phyloP scores from a whole-genome alignment of 2,329 filamentous ascomycete genomes.

The Claviceps cyperi region DNA sequence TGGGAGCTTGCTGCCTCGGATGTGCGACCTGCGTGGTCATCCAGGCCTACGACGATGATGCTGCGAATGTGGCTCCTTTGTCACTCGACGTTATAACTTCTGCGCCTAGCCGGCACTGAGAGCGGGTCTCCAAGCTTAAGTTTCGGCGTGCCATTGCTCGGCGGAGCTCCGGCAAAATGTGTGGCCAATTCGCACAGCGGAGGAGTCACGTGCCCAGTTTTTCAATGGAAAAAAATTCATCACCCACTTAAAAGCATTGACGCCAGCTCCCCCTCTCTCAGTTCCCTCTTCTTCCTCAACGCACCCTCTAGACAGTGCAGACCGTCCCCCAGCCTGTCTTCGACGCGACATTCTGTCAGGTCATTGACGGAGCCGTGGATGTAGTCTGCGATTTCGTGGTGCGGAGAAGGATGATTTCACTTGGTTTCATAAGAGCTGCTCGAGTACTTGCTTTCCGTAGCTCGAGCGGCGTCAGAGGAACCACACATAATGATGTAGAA shows the following conservation, averaged over 20 bases:
- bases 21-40: constrained; percentile 1
- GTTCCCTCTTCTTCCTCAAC: constrained; percentile 38
- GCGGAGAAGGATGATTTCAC: constrained; percentile 33
- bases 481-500: constrained; percentile 17
- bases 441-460: constrained; percentile 25
- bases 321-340: constrained; percentile 47
- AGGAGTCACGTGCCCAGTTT: too few species aligned
- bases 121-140: background rate
- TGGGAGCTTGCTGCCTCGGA: background rate
- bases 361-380: constrained; percentile 42
- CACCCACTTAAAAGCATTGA: background rate
- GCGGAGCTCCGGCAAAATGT: constrained; percentile 7
- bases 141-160: constrained; percentile 4
- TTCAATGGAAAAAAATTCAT: too few species aligned
- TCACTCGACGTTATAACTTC: background rate
- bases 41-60: background rate
- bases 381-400: constrained; percentile 43
- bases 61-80: background rate
- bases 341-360: constrained; percentile 55
- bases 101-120: background rate
- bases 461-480: constrained; percentile 29
- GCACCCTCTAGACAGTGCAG: constrained; percentile 81
- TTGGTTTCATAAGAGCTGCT: constrained; percentile 44
- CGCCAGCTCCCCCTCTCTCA: background rate
- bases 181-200: too few species aligned